These are phyloP conservation scores for Eucalyptus fibrosa DNA, from an alignment of 345 rosid species.

Conservation along the genomic window DNA sequence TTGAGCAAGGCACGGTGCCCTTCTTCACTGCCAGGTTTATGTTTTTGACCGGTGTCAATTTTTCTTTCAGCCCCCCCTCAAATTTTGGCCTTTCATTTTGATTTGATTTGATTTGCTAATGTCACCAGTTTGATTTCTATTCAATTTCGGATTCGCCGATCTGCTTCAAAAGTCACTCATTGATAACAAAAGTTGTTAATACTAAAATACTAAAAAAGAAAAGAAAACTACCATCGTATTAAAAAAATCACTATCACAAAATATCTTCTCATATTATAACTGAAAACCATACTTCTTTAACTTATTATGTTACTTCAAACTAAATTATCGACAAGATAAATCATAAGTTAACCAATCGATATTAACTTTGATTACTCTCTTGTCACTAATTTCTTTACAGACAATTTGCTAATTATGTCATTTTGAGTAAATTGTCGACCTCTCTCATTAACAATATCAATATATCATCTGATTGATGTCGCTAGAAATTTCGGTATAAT, in stretches of 20 bases:
- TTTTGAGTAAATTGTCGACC: not conserved
- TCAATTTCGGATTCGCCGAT: too few relatives aligned
- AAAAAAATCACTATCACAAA: not conserved
- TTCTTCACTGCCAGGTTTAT: not conserved
- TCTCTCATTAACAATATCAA: not conserved
- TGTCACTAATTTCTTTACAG: not conserved
- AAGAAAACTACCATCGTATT: not conserved
- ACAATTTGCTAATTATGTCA: not conserved
- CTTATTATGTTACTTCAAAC: not conserved
- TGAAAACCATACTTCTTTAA: not conserved
- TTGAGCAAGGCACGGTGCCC: not conserved
- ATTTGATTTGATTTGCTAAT: too few relatives aligned
- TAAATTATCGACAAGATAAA: not conserved
- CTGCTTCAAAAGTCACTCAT: too few relatives aligned
- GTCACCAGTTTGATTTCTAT: too few relatives aligned
- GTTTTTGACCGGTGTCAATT: not conserved
- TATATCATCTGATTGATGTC: not conserved
- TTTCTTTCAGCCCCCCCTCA: not conserved
- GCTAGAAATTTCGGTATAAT: not conserved
- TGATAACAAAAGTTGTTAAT: not conserved
- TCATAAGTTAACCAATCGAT: not conserved
- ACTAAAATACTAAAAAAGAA: not conserved
- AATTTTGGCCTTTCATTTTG: not conserved
- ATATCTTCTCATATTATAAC: not conserved
- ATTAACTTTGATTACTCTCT: not conserved